phyloP scores from a whole-genome alignment of 768 basidiomycete genomes.

The Russula foetens region DNA sequence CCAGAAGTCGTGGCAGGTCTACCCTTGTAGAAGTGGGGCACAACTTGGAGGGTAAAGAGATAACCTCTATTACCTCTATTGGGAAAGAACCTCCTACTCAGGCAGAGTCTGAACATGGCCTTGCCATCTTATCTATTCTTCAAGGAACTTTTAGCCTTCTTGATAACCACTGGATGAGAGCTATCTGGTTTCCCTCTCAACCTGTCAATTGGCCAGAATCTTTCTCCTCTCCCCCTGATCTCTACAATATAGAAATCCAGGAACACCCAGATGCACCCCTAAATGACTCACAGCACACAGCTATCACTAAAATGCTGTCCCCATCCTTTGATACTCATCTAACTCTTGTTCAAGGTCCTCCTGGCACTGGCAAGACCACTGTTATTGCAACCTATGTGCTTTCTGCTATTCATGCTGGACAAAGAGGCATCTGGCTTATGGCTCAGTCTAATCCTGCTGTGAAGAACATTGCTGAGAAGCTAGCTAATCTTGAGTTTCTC shows the following conservation, averaged over 20 bases:
- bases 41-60: constrained; percentile 27
- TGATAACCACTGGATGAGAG: constrained; percentile 33
- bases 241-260: constrained; percentile 19
- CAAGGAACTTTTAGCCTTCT: constrained; percentile 28
- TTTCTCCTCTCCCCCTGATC: constrained; percentile 22
- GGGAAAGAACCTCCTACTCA: constrained; percentile 50
- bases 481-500: constrained; percentile 42
- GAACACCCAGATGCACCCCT: constrained; percentile 26
- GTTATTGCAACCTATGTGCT: constrained; percentile 29
- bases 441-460: constrained; percentile 85
- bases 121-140: constrained; percentile 28
- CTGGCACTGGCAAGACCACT: constrained; percentile 28
- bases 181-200: constrained; percentile 28
- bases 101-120: constrained; percentile 41
- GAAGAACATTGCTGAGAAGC: constrained; percentile 82
- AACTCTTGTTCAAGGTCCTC: constrained; percentile 29
- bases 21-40: constrained; percentile 23
- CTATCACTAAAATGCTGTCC: constrained; percentile 34
- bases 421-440: constrained; percentile 59
- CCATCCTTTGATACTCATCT: constrained; percentile 30
- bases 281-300: constrained; percentile 33
- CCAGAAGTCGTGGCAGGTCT: constrained; percentile 8
- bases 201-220: constrained; percentile 32
- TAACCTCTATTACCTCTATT: constrained; percentile 36
- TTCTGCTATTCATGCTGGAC: constrained; percentile 24